Evolutionary conservation across 2,329 filamentous ascomycete species (phyloP), one percentile per base, ranked within the genome.

Genomic region (Alternaria tenuissima): DNA sequence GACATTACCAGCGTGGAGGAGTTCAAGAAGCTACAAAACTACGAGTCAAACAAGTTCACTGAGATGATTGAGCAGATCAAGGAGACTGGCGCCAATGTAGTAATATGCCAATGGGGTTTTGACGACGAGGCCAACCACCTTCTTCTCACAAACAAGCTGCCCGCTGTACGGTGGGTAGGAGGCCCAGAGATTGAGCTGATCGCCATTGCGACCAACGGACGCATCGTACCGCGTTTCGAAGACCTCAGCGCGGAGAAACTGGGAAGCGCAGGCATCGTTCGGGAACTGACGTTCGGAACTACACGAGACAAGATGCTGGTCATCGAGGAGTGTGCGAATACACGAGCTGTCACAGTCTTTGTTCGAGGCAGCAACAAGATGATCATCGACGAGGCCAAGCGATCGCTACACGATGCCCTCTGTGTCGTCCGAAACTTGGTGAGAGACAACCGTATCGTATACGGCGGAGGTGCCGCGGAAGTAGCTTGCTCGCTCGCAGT

Each of bases 31-130:
- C 84, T 99, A 67, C 95, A 99, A 78, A 92, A 86, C 71, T 99
- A 99, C 83, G 95, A 99, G 82, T 90, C 90, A 73, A 91, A 92
- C 78, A 99, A 98, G 83, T 99, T 99, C 78, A 87, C 92, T 60
- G 94, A 98, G 83, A 99, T 99, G 95, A 97, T 99, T 73, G 86
- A 96, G 78, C 92, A 97, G 81, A 95, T 99, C 84, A 99, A 99
- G 84, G 92, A 92, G 74, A 96, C 94, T 0, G 95, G 95, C 63
- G 95, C 95, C 67, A 99, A 99, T 83, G 86, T 99, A 62, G 95
- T 94, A 66, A 97, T 99, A 76, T 99, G 95, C 82, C 96, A 99
- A 80, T 99, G 96, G 95, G 95, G 95, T 69, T 99, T 99, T 77
- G 95, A 99, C 78, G 95, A 99, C 76, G 95, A 99, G 83, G 95